phyloP scores from a whole-genome alignment of 257 asterid genomes.

The Solanum commersonii region DNA sequence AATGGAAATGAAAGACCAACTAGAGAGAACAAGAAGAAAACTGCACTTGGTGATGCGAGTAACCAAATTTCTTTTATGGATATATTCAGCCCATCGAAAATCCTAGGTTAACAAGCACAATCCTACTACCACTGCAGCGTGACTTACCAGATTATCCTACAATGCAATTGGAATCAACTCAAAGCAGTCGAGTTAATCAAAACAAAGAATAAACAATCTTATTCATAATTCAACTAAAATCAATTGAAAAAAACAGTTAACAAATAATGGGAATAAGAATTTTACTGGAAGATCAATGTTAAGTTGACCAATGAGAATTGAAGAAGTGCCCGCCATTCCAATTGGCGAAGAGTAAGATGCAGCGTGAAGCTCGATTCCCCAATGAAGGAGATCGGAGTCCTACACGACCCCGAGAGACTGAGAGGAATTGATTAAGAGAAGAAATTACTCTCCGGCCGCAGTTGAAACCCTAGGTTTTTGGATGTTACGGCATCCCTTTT shows the following conservation, averaged over 20 bases:
- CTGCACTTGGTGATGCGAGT: background rate
- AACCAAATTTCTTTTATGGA: background rate
- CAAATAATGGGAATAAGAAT: background rate
- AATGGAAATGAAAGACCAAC: background rate
- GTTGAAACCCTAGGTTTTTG: conserved; percentile 41
- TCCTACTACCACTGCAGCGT: background rate
- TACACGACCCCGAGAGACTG: conserved; percentile 21
- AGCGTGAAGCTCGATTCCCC: conserved; percentile 44
- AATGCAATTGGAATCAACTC: background rate
- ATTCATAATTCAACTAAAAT: background rate
- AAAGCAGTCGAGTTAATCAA: background rate
- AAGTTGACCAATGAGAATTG: conserved; percentile 36
- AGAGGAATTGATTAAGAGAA: background rate
- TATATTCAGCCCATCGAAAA: background rate
- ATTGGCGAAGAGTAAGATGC: conserved; percentile 32
- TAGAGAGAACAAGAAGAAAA: background rate
- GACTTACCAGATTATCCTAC: background rate
- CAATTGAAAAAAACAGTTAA: background rate
- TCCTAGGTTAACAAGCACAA: background rate
- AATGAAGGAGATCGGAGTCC: conserved; percentile 52
- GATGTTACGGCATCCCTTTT: background rate
- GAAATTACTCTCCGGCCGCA: conserved; percentile 32
- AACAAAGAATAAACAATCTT: background rate
- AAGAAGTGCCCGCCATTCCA: conserved; percentile 58
- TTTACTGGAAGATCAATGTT: conserved; percentile 23